Evolutionary conservation across 106 monocot species (phyloP).

Genomic region (Dendrobium nobile): DNA sequence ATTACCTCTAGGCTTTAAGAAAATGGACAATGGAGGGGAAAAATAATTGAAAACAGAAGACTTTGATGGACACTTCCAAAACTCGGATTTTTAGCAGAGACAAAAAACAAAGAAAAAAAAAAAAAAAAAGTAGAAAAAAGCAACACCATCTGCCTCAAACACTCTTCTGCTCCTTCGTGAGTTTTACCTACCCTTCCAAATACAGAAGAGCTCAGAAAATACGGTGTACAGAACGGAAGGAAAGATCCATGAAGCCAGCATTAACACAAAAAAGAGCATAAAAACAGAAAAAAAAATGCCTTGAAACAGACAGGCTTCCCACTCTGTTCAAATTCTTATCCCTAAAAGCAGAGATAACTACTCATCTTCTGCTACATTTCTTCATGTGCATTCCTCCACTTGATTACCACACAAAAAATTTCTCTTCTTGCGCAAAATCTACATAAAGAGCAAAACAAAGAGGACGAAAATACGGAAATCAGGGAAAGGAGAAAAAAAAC

Average conservation of each 20-base stretch:
- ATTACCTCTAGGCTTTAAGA: not conserved
- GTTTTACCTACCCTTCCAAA: not conserved
- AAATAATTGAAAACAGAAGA: no score
- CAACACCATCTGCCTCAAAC: not conserved
- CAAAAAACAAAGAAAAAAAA: not conserved
- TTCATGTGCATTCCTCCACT: not conserved
- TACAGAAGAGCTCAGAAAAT: not conserved
- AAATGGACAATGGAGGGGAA: no score
- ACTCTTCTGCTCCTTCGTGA: not conserved
- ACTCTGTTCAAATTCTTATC: not conserved
- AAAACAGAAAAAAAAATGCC: not conserved
- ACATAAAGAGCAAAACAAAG: not conserved
- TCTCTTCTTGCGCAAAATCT: not conserved
- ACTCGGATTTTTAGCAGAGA: not conserved
- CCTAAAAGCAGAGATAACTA: not conserved
- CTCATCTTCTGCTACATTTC: not conserved
- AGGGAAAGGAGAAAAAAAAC: not conserved
- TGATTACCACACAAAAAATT: not conserved
- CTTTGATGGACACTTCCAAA: no score
- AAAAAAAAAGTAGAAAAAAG: not conserved
- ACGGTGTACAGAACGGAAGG: no score
- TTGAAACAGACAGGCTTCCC: not conserved
- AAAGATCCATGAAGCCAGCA: not conserved
- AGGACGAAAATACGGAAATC: not conserved
- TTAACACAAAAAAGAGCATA: not conserved